Base-by-base conservation (phyloP, 2,329 filamentous ascomycete species). In the Cryphonectria parasitica region DNA sequence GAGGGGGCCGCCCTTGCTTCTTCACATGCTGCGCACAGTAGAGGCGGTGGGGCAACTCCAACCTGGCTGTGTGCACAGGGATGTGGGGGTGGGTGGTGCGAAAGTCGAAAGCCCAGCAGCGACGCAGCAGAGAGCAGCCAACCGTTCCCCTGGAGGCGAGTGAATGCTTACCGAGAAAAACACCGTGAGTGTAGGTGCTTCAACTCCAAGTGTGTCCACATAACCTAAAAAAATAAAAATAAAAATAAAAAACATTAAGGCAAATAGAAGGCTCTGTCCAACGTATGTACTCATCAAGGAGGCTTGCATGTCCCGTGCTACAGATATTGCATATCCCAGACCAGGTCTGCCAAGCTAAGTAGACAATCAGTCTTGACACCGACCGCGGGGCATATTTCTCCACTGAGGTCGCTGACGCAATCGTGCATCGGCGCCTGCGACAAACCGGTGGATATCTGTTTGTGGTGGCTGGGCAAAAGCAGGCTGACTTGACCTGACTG, bases 341-440 rank as follows among this genome's bases (percentile, higher is more conserved):
- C 34, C 60, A 25, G 39, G 11, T 3, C 34, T 15, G 60, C 34
- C 34, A 63, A n/a, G 63, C 43, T 43, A 64, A 41, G 63, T 64
- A 52, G 41, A 34, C 41, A 34, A 22, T 25, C 36, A 64, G 25
- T 52, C 63, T 34, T 25, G 63, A 64, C 41, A 31, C 31, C 2
- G 63, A 45, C 22, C n/a, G 62, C 62, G 62, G 62, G 62, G 62
- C 62, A 31, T 31, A 17, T 49, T 36, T 43, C 58, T 43, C 63
- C 63, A 36, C 43, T 49, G 63, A 64, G n/a, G 25, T 64, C 63
- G 19, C 43, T 64, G 63, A 64, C 63, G 63, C 63, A 64, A 64
- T 64, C 43, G 43, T 64, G 63, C 63, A 64, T 49, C 41, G 41
- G 41, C 43, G 43, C 41, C 28, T 43, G 41, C 63, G 25, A 52